Base-by-base conservation (phyloP, 1,139 yeast species). In the Hyphopichia khmerensis region DNA sequence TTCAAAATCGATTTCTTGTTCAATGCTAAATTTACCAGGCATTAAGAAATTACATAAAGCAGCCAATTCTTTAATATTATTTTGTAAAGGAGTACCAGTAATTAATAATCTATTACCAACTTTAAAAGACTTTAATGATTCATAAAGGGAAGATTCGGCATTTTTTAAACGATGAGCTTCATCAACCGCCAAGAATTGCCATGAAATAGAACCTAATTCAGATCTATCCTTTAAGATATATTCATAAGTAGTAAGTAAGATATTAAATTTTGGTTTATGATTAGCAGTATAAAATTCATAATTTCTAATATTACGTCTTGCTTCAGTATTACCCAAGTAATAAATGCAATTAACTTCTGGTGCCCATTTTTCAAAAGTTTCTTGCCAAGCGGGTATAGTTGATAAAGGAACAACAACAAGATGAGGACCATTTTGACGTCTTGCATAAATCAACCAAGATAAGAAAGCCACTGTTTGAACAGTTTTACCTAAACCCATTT, bases 321-420 rank as follows among this genome's bases (percentile, higher is more conserved):
- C 85, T 57, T 83, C 81, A 31, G 95, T 84, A 60, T 95, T 95
- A 40, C 99, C 99, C 71, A 91, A 76, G 59, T 93, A 93, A 56
- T 89, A 89, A 48, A 93, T 81, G 64, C 93, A 88, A 61, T 95
- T 93, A 46, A 95, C 75, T 61, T 91, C 99, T 2, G 99, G 98
- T 0, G 99, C 81, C 99, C 99, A 95, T 57, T 84, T 80, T 56
- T 93, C 99, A 64, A 95, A 87, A 2, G 99, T 95, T 59, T 95
- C 99, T 67, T 93, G 98, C 99, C 99, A 95, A 0, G 99, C 96
- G 1, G 98, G 97, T 43, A 95, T 82, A 0, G 99, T 95, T 1
- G 96, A 88, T 48, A 95, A 72, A 0, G 99, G 99, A 10, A 95
- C 99, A 32, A 95, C 99, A 23, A 91, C 91, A 38, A 91, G 64